Percentiles rank a stretch among this genome's conserved stretches.
phyloP scores from a whole-genome alignment of 768 basidiomycete species.

The Boletus pseudopeckii region DNA sequence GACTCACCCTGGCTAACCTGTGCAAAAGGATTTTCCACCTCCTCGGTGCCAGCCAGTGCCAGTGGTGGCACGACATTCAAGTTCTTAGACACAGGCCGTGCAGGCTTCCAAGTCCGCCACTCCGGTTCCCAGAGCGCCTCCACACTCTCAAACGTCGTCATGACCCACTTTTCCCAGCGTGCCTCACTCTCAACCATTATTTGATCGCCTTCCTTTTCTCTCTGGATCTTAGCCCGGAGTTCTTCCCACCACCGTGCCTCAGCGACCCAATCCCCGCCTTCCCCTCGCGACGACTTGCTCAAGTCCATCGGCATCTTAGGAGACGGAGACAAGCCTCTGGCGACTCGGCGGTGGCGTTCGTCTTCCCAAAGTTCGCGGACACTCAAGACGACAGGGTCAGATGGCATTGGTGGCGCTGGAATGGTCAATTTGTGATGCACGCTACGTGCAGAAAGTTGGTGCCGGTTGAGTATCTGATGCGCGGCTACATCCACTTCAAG shows the following conservation, averaged over 20 bases:
- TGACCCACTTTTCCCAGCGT: slow-evolving; percentile 70
- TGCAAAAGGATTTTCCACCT: slow-evolving; percentile 25
- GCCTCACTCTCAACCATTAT: slow-evolving; percentile 20
- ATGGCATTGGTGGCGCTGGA: slow-evolving; percentile 45
- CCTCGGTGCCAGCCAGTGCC: slow-evolving; percentile 13
- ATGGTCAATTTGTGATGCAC: slow-evolving; percentile 64
- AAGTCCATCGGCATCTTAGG: slow-evolving; percentile 70
- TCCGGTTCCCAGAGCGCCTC: slow-evolving; percentile 79
- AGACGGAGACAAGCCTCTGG: slow-evolving; percentile 66
- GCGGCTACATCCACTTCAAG: slow-evolving; percentile 85
- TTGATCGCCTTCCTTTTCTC: slow-evolving; percentile 34
- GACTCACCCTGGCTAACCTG: slow-evolving; percentile 15
- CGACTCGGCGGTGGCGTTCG: slow-evolving; percentile 71
- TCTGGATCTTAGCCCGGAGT: slow-evolving; percentile 58
- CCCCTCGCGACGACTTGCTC: slow-evolving; percentile 57
- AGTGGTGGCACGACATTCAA: slow-evolving; percentile 18
- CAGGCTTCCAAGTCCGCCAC: slow-evolving; percentile 57
- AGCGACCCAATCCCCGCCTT: slow-evolving; percentile 62
- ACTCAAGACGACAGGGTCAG: slow-evolving; percentile 78
- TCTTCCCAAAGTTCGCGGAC: slow-evolving; percentile 97
- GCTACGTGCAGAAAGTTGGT: slow-evolving; percentile 56
- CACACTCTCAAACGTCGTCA: slow-evolving; percentile 88
- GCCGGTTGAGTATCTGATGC: slow-evolving; percentile 85
- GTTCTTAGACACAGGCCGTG: slow-evolving; percentile 2
- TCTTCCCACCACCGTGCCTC: slow-evolving; percentile 77